These are phyloP conservation scores for Fusarium sororula DNA, from an alignment of 2,329 filamentous ascomycete species.

Conservation along the genomic window DNA sequence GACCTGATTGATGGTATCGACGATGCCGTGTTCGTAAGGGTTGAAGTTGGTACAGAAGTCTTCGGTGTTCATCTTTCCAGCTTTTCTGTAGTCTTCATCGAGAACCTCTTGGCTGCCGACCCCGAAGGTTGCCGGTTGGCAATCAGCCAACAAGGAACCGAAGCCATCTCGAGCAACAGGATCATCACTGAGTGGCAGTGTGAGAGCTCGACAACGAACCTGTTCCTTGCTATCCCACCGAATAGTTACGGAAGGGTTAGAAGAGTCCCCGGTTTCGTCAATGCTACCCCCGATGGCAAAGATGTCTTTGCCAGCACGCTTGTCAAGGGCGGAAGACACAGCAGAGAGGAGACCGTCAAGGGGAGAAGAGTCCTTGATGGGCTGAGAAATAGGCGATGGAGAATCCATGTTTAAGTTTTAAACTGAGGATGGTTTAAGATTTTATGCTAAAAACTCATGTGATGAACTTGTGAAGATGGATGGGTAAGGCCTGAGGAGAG, in stretches of 20 bases:
- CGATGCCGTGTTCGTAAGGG: slow-evolving; percentile 61
- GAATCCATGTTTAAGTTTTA: no score
- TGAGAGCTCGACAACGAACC: no score
- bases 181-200: no score
- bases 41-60: slow-evolving; percentile 61
- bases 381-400: neutral
- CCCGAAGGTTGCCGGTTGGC: slow-evolving; percentile 59
- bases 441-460: no score
- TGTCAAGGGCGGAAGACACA: neutral
- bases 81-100: slow-evolving; percentile 63
- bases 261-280: neutral
- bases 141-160: neutral
- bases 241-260: neutral
- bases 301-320: neutral
- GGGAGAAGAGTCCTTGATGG: fast-evolving
- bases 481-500: neutral
- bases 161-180: neutral
- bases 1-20: slow-evolving; percentile 58
- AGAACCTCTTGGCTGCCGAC: slow-evolving; percentile 54
- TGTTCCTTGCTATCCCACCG: neutral
- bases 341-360: neutral
- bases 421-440: no score
- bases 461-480: neutral
- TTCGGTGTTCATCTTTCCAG: slow-evolving; percentile 57
- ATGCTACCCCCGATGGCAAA: slow-evolving; percentile 17